Evolutionary conservation across 2,329 filamentous ascomycete species (phyloP).

Genomic region (Bipolaris gigantea): DNA sequence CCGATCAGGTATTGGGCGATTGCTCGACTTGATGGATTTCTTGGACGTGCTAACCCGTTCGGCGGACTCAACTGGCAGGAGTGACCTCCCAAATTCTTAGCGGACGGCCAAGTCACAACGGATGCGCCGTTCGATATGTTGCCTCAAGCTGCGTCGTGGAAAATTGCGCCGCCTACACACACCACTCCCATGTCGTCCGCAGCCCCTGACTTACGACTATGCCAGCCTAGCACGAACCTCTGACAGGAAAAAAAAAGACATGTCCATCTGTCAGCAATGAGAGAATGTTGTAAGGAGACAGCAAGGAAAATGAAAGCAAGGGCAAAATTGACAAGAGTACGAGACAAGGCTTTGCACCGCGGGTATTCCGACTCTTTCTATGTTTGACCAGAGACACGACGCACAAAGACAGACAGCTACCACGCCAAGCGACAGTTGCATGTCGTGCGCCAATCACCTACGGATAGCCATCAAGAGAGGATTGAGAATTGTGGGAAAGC

Average conservation of each 20-base stretch:
- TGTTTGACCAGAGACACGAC: constrained; percentile 10
- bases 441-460: constrained; percentile 12
- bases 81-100: not conserved
- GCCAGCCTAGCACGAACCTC: not conserved
- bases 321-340: not conserved
- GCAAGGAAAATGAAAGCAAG: not conserved
- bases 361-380: constrained; percentile 12
- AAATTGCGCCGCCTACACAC: not conserved
- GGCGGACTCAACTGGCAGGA: constrained; percentile 1
- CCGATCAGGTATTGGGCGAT: not conserved
- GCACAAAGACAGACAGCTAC: constrained; percentile 14
- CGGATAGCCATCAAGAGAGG: constrained; percentile 10
- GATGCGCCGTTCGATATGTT: not conserved
- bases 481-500: constrained; percentile 4
- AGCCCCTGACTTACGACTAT: not conserved
- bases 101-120: not conserved
- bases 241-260: not conserved
- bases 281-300: not conserved
- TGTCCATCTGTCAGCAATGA: constrained; percentile 3
- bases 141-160: not conserved
- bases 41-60: not conserved
- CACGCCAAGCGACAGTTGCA: constrained; percentile 14
- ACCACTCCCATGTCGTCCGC: not conserved
- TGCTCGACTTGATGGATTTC: not conserved
- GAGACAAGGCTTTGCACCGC: constrained; percentile 8